A percentile compares a stretch with the other conserved stretches of the same genome.
phyloP scores from a whole-genome alignment of 768 basidiomycete species.

The Naganishia antarctica region DNA sequence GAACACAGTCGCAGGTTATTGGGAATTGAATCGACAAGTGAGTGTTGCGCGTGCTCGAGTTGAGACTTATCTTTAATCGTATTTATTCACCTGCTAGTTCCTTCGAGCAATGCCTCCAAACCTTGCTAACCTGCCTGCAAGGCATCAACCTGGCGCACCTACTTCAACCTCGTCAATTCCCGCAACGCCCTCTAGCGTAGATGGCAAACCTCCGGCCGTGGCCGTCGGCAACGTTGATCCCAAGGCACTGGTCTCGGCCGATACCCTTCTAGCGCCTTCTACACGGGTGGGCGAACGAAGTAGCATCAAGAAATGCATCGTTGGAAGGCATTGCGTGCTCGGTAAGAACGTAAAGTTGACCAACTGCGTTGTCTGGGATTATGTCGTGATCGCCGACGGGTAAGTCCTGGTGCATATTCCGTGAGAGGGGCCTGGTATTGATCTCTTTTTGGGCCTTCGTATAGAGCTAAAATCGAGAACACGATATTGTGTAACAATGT shows the following conservation, averaged over 20 bases:
- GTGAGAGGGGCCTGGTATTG: background rate
- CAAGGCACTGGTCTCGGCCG: conserved; percentile 74
- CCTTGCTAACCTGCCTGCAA: conserved; percentile 7
- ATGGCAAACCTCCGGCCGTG: conserved; percentile 52
- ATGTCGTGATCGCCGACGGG: conserved; percentile 80
- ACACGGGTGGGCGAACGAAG: conserved; percentile 75
- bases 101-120: conserved; percentile 34
- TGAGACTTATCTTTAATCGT: background rate
- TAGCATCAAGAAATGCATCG: conserved; percentile 70
- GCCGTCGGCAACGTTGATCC: conserved; percentile 62
- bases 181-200: conserved; percentile 54
- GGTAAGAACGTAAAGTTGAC: conserved; percentile 77
- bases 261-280: conserved; percentile 75
- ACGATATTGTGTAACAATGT: conserved; percentile 48
- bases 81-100: conserved; percentile 28
- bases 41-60: conserved; percentile 33
- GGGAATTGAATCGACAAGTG: conserved; percentile 76
- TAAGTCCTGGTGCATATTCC: background rate
- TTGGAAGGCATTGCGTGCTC: conserved; percentile 77
- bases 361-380: conserved; percentile 79
- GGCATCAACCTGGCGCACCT: background rate
- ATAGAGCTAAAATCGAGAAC: conserved; percentile 48
- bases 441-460: background rate
- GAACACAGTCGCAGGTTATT: conserved; percentile 69
- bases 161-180: conserved; percentile 46